Evolutionary conservation across 306 rosid genomes (phyloP), one percentile per base, ranked within the genome.

Genomic region (Quercus mongolica): DNA sequence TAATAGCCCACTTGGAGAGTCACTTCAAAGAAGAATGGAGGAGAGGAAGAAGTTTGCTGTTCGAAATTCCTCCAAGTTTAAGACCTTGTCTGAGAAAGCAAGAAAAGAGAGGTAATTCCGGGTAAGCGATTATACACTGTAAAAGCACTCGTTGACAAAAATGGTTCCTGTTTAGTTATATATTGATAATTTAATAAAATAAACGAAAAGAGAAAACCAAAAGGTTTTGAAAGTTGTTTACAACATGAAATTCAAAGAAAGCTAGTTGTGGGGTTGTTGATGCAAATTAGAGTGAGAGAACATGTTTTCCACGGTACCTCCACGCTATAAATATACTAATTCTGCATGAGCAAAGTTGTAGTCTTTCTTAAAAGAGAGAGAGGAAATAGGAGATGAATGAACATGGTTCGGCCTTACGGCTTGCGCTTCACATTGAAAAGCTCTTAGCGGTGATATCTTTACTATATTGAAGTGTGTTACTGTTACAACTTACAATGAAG

Each of bases 1-100:
- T 54, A 92, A 89, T 74, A 94, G 99, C 84, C 86, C 99, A 1
- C n/a, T 92, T 0, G 97, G 99, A 18, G 91, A 87, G 74, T 92
- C 91, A 56, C 97, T 94, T 68, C 97, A 86, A 94, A 84, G 89
- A 73, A 80, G 85, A 63, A 71, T 92, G 88, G 85, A 79, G 77
- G 84, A 85, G 73, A 83, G 74, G 56, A 94, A 94, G 87, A 89
- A 81, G 74, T 30, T 73, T 46, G 90, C 89, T 2, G 58, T 83
- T 0, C 72, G 83, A 52, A 91, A 90, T 74, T 84, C 97, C 7
- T 82, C 94, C 54, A 85, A 78, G 71, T 86, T 91, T 83, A 92
- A 80, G 82, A 88, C 87, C 70, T 76, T 63, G 54, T 83, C 95
- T 23, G 38, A 80, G 64, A 33, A 83, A 68, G 99, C 97, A 74